phyloP scores from a whole-genome alignment of 2,329 filamentous ascomycete genomes.

The Claviceps spartinae region DNA sequence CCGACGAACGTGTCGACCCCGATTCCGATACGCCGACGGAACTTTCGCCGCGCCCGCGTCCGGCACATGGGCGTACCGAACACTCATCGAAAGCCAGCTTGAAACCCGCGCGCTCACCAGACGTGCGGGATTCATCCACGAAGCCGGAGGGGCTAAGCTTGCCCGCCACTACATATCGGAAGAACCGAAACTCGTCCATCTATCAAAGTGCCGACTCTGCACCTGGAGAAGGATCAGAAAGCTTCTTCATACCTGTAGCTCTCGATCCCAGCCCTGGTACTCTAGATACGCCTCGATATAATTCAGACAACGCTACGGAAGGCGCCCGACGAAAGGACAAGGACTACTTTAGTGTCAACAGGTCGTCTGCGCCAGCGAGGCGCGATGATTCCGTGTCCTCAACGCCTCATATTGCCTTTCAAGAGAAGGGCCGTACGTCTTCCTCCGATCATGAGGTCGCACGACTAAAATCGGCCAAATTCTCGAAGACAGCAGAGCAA shows the following conservation, averaged over 20 bases:
- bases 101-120: slow-evolving; percentile 39
- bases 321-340: slow-evolving; percentile 35
- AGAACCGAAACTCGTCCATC: slow-evolving; percentile 60
- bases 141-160: slow-evolving; percentile 49
- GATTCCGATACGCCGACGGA: slow-evolving; percentile 58
- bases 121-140: slow-evolving; percentile 30
- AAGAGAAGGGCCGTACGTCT: slow-evolving; percentile 56
- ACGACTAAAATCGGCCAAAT: slow-evolving; percentile 36
- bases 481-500: slow-evolving; percentile 26
- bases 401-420: slow-evolving; percentile 84
- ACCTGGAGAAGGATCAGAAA: slow-evolving; percentile 44
- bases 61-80: slow-evolving; percentile 36
- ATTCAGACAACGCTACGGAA: slow-evolving; percentile 33
- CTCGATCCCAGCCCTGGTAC: slow-evolving; percentile 55
- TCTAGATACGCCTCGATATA: slow-evolving; percentile 39
- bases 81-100: slow-evolving; percentile 42
- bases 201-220: slow-evolving; percentile 35
- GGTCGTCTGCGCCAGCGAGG: slow-evolving; percentile 29
- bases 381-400: slow-evolving; percentile 37
- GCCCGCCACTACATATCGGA: slow-evolving; percentile 64
- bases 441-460: slow-evolving; percentile 47
- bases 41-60: slow-evolving; percentile 48
- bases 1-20: slow-evolving; percentile 42
- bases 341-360: slow-evolving; percentile 44
- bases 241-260: slow-evolving; percentile 64